Conservation (phyloP, 192 early-diverging fungal genomes). For the Mortierella hygrophila region DNA sequence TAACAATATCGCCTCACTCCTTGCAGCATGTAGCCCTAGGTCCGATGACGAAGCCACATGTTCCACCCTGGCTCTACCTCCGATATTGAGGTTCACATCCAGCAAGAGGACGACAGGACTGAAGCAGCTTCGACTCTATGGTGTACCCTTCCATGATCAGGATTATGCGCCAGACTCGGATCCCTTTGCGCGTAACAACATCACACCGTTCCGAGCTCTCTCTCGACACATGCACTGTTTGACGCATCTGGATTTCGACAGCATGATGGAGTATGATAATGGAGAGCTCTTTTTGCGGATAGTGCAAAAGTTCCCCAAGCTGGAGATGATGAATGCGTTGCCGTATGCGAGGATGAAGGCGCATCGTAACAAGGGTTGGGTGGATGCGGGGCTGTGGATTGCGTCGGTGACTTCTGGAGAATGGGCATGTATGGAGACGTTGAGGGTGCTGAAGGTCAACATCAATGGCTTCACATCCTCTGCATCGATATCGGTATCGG, state of each 20-base stretch:
- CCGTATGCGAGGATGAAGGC: not conserved
- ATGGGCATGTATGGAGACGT: not conserved
- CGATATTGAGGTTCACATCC: not conserved
- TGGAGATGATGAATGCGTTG: not conserved
- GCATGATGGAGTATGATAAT: not conserved
- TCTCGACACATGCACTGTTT: not conserved
- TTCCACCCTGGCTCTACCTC: not conserved
- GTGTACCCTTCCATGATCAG: not conserved
- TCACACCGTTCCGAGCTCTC: not conserved
- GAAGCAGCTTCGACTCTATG: not conserved
- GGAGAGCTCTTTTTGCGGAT: not conserved
- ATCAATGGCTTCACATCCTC: not conserved
- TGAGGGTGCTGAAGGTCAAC: conserved; percentile 2
- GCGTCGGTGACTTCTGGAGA: not conserved
- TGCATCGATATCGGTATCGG: not conserved
- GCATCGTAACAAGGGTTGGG: not conserved
- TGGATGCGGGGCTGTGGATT: not conserved
- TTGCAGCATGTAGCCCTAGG: not conserved
- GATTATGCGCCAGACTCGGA: not conserved
- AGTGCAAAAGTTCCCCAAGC: not conserved
- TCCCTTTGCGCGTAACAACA: not conserved
- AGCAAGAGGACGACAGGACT: not conserved
- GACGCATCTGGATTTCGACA: not conserved
- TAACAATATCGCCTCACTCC: not conserved
- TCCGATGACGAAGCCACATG: not conserved